phyloP scores from a whole-genome alignment of 1,284 basidiomycete genomes.

The Pseudozyma thailandica region DNA sequence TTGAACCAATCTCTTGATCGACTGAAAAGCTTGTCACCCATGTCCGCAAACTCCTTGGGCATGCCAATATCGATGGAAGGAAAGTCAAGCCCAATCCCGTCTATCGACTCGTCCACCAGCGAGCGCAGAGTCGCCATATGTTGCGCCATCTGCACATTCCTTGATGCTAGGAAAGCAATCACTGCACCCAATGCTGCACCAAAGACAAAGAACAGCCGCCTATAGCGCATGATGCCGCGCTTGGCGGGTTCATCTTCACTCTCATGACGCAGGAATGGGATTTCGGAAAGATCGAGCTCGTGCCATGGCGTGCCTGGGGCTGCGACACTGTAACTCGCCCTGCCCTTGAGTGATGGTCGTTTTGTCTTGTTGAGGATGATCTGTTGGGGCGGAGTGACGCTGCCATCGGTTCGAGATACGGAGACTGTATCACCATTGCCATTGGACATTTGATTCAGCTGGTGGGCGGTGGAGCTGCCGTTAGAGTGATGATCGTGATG shows the following conservation, averaged over 20 bases:
- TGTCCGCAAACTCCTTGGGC: slow-evolving; percentile 60
- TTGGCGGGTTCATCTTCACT: slow-evolving; percentile 23
- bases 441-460: slow-evolving; percentile 15
- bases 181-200: slow-evolving; percentile 54
- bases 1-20: slow-evolving; percentile 60
- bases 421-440: not conserved
- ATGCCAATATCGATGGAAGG: slow-evolving; percentile 56
- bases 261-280: slow-evolving; percentile 51
- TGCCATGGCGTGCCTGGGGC: slow-evolving; percentile 62
- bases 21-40: slow-evolving; percentile 60
- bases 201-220: slow-evolving; percentile 56
- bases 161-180: slow-evolving; percentile 47
- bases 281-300: slow-evolving; percentile 60
- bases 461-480: slow-evolving; percentile 24
- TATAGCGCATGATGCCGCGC: slow-evolving; percentile 53
- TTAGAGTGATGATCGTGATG: slow-evolving; percentile 5
- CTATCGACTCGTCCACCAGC: slow-evolving; percentile 60
- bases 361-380: slow-evolving; percentile 45
- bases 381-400: slow-evolving; percentile 40
- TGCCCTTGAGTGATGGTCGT: slow-evolving; percentile 36
- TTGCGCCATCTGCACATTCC: slow-evolving; percentile 52
- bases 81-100: slow-evolving; percentile 49
- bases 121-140: slow-evolving; percentile 47
- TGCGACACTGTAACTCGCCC: slow-evolving; percentile 45
- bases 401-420: slow-evolving; percentile 11